phyloP scores from a whole-genome alignment of 2,329 filamentous ascomycete species.

The Hypoxylon sp. region DNA sequence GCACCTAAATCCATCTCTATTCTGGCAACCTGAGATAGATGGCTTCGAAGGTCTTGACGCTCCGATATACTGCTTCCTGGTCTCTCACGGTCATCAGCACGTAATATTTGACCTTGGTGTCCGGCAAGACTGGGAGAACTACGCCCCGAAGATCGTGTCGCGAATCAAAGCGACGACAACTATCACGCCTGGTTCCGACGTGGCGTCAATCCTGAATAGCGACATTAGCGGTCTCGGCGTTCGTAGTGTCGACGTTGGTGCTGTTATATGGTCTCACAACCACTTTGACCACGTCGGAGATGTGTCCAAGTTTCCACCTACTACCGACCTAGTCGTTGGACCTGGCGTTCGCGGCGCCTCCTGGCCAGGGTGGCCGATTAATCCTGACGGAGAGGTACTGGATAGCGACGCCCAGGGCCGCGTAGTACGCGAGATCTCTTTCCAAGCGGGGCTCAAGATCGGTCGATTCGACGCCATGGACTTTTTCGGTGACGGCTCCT shows the following conservation, averaged over 20 bases:
- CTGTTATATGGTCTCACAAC: slow-evolving; percentile 61
- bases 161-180: slow-evolving; percentile 9
- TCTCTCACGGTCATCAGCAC: slow-evolving; percentile 39
- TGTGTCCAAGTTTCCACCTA: slow-evolving; percentile 60
- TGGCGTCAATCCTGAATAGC: slow-evolving; percentile 9
- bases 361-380: slow-evolving; percentile 43
- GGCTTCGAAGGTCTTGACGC: slow-evolving; percentile 21
- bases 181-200: slow-evolving; percentile 8
- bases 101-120: slow-evolving; percentile 50
- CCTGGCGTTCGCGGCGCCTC: slow-evolving; percentile 50
- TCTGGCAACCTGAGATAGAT: slow-evolving; percentile 9
- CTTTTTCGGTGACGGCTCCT: slow-evolving; percentile 56
- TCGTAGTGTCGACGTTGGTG: slow-evolving; percentile 34
- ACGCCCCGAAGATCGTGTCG: slow-evolving; percentile 31
- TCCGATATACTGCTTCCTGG: slow-evolving; percentile 37
- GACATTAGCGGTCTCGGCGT: slow-evolving; percentile 27
- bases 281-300: slow-evolving; percentile 67
- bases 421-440: slow-evolving; percentile 49
- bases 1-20: slow-evolving; percentile 13
- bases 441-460: slow-evolving; percentile 34
- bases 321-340: slow-evolving; percentile 60
- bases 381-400: slow-evolving; percentile 38
- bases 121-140: slow-evolving; percentile 45
- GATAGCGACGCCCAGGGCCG: slow-evolving; percentile 48
- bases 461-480: slow-evolving; percentile 53